These are phyloP conservation scores for Russula brevipes DNA, from an alignment of 768 basidiomycete species.

Conservation along the genomic window DNA sequence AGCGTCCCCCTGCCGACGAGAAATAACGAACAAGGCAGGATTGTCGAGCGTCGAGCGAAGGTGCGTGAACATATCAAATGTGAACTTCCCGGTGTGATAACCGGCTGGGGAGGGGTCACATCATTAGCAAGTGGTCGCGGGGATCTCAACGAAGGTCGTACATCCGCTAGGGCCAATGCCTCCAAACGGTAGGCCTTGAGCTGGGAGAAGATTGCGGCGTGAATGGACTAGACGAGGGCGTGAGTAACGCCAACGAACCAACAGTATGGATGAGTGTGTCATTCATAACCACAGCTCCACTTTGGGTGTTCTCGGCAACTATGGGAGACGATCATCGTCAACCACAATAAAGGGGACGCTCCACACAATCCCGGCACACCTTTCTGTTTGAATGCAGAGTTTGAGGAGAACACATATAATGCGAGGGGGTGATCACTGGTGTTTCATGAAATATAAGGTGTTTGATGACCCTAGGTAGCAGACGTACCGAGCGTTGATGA, in stretches of 20 bases:
- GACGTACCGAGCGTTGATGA: slow-evolving; percentile 52
- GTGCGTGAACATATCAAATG: slow-evolving; percentile 78
- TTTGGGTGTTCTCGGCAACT: slow-evolving; percentile 69
- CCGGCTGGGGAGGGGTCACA: slow-evolving; percentile 43
- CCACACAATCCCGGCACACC: slow-evolving; percentile 36
- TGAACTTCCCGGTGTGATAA: slow-evolving; percentile 64
- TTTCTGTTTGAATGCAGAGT: slow-evolving; percentile 53
- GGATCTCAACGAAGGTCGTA: slow-evolving; percentile 33
- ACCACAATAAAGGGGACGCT: too few relatives aligned
- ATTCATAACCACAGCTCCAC: slow-evolving; percentile 66
- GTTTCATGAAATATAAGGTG: not conserved
- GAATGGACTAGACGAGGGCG: not conserved
- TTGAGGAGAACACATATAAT: slow-evolving; percentile 70
- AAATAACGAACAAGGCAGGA: slow-evolving; percentile 35
- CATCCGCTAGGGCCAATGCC: slow-evolving; percentile 70
- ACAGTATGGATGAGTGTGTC: slow-evolving; percentile 60
- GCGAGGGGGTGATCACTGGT: slow-evolving; percentile 66
- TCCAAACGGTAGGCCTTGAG: slow-evolving; percentile 66
- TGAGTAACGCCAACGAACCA: slow-evolving; percentile 36
- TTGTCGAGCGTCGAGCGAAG: slow-evolving; percentile 49
- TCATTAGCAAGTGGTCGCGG: slow-evolving; percentile 6
- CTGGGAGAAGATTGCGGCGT: slow-evolving; percentile 30
- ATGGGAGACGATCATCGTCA: not conserved
- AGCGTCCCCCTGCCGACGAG: not conserved
- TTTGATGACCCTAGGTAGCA: not conserved